These are phyloP conservation scores for Mariannaea elegans DNA, from an alignment of 2,329 filamentous ascomycete genomes.

Conservation along the genomic window DNA sequence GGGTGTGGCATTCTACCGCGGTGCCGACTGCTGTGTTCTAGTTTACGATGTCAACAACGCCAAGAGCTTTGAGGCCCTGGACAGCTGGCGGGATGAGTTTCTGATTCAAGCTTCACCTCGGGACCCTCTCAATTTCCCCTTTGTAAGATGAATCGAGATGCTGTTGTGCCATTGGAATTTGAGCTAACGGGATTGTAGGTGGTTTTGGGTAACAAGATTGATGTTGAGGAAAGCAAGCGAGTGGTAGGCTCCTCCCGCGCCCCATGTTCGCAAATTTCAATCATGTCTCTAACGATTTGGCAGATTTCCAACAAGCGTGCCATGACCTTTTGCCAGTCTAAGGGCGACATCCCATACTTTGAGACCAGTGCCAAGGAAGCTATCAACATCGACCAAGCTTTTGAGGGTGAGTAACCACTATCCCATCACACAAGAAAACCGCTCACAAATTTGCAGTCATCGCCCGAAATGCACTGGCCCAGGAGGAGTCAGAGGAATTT, in stretches of 20 bases:
- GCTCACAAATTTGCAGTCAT: constrained; percentile 70
- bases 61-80: constrained; percentile 98
- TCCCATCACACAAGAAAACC: neutral
- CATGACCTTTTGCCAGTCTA: constrained; percentile 97
- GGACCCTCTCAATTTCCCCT: constrained; percentile 97
- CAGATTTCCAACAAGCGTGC: constrained; percentile 95
- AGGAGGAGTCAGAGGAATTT: constrained; percentile 98
- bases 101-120: constrained; percentile 95
- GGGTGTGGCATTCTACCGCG: constrained; percentile 96
- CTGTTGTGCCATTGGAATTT: neutral
- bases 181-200: constrained; percentile 63
- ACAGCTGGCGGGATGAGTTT: constrained; percentile 99
- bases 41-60: constrained; percentile 99
- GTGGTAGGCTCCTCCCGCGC: constrained; percentile 65
- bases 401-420: constrained; percentile 64
- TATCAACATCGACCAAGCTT: constrained; percentile 90
- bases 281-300: constrained; percentile 10
- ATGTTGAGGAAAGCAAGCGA: constrained; percentile 96
- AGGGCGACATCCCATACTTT: constrained; percentile 97
- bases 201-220: constrained; percentile 98
- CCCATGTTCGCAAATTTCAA: neutral
- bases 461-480: constrained; percentile 90
- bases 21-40: constrained; percentile 96
- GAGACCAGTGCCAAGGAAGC: constrained; percentile 99
- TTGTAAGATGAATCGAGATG: constrained; percentile 70